Percentiles rank a stretch among this genome's conserved stretches.
These are phyloP conservation scores for Dryadomyces sulphureus DNA, from an alignment of 2,329 filamentous ascomycete species.

Conservation along the genomic window DNA sequence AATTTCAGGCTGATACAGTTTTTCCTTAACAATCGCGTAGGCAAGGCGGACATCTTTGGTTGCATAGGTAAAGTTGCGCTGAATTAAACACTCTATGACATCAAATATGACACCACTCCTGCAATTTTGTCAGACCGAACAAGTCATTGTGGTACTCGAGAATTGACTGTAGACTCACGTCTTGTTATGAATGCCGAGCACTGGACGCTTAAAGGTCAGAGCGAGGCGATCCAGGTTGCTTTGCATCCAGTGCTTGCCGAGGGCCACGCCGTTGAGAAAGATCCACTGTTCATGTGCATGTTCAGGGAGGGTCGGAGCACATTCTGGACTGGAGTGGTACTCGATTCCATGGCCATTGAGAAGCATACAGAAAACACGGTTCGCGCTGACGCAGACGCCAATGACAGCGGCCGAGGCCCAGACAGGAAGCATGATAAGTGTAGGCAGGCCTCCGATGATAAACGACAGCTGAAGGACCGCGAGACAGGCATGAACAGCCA, in stretches of 20 bases:
- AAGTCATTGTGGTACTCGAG: too few species aligned
- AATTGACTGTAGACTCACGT: slow-evolving; percentile 27
- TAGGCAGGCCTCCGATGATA: slow-evolving; percentile 42
- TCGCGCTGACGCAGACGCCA: slow-evolving; percentile 30
- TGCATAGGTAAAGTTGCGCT: slow-evolving; percentile 59
- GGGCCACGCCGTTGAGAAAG: slow-evolving; percentile 62
- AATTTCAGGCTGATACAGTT: slow-evolving; percentile 44
- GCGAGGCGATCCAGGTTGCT: slow-evolving; percentile 57
- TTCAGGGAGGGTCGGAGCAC: slow-evolving; percentile 30
- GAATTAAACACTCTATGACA: slow-evolving; percentile 60
- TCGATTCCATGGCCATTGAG: slow-evolving; percentile 39
- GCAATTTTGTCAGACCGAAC: not conserved
- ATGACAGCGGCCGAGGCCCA: slow-evolving; percentile 29
- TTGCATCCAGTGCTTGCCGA: slow-evolving; percentile 51
- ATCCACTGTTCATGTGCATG: slow-evolving; percentile 58
- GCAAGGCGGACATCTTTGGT: slow-evolving; percentile 52
- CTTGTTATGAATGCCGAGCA: slow-evolving; percentile 61
- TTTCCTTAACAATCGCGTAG: slow-evolving; percentile 45
- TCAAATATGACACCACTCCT: slow-evolving; percentile 56
- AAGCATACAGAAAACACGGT: slow-evolving; percentile 34
- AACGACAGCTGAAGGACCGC: slow-evolving; percentile 44
- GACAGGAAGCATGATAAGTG: slow-evolving; percentile 30
- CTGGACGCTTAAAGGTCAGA: slow-evolving; percentile 53
- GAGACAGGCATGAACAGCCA: slow-evolving; percentile 44
- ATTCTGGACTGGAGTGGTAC: slow-evolving; percentile 37